These are phyloP conservation scores for Penicillium atrosanguineum DNA, from an alignment of 495 filamentous ascomycete species.

Conservation along the genomic window DNA sequence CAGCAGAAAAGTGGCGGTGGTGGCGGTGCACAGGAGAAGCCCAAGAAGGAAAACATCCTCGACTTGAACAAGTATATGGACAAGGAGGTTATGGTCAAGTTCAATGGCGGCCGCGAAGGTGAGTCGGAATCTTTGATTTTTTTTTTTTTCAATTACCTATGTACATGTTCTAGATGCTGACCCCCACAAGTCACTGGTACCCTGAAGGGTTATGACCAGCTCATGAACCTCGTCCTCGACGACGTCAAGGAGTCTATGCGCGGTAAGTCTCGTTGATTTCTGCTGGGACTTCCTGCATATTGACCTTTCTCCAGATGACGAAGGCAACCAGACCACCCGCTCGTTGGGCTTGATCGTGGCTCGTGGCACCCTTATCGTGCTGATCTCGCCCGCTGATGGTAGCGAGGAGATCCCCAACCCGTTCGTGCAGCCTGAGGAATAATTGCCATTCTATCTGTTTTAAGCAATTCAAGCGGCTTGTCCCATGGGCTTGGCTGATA, in stretches of 20 bases:
- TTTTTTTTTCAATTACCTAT: background rate
- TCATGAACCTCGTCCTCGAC: constrained; percentile 97
- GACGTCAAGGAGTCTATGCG: constrained; percentile 86
- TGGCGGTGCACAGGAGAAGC: constrained; percentile 60
- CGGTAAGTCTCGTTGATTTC: constrained; percentile 50
- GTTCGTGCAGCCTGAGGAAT: constrained; percentile 71
- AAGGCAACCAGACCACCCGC: constrained; percentile 81
- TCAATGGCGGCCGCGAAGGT: constrained; percentile 95
- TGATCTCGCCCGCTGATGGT: constrained; percentile 90
- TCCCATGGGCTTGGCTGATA: background rate
- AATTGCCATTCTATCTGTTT: constrained; percentile 7
- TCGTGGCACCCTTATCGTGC: constrained; percentile 84
- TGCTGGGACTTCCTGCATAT: background rate
- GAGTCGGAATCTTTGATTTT: constrained; percentile 12
- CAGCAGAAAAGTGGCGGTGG: constrained; percentile 48
- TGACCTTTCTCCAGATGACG: constrained; percentile 62
- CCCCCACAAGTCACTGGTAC: constrained; percentile 67
- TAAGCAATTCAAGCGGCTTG: background rate
- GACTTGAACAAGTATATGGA: constrained; percentile 95
- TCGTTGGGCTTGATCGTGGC: constrained; percentile 88
- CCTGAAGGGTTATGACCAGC: constrained; percentile 91
- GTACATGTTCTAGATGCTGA: constrained; percentile 1
- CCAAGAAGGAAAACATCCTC: constrained; percentile 98
- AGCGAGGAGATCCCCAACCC: constrained; percentile 96
- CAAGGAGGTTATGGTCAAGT: constrained; percentile 90